Conservation (phyloP, 108 stramenopile species). For the Nitzschia sp. region DNA sequence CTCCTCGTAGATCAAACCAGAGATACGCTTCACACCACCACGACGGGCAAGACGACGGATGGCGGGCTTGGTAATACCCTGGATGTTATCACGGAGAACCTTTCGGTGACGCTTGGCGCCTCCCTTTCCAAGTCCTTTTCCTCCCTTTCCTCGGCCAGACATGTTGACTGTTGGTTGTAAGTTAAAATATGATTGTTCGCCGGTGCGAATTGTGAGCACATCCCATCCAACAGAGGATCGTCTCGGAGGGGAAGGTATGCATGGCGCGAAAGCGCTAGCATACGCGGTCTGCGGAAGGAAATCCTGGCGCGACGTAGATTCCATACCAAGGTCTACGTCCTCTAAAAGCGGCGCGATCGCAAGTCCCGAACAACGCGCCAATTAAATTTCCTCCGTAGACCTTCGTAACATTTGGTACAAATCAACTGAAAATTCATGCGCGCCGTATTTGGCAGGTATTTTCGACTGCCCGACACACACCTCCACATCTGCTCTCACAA, state of each 20-base stretch:
- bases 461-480: no score
- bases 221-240: neutral
- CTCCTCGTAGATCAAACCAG: slow-evolving; percentile 98
- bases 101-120: slow-evolving; percentile 93
- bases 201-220: slow-evolving; percentile 3
- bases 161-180: slow-evolving; percentile 27
- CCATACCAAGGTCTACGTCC: neutral
- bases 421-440: neutral
- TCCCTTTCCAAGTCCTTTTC: slow-evolving; percentile 90
- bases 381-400: neutral
- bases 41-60: slow-evolving; percentile 99
- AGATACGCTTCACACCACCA: slow-evolving; percentile 99
- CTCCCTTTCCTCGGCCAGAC: slow-evolving; percentile 86
- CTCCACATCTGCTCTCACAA: slow-evolving; percentile 84
- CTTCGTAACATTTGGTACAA: neutral
- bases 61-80: slow-evolving; percentile 99
- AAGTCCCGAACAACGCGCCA: slow-evolving; percentile 1
- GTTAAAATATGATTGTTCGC: neutral
- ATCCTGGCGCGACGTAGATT: no score
- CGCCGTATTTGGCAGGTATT: neutral
- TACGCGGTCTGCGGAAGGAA: no score
- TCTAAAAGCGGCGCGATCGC: neutral
- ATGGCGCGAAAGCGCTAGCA: no score
- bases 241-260: neutral
- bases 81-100: slow-evolving; percentile 97